Conservation (phyloP, 805 yeast species). For the Suhomyces pyralidae region DNA sequence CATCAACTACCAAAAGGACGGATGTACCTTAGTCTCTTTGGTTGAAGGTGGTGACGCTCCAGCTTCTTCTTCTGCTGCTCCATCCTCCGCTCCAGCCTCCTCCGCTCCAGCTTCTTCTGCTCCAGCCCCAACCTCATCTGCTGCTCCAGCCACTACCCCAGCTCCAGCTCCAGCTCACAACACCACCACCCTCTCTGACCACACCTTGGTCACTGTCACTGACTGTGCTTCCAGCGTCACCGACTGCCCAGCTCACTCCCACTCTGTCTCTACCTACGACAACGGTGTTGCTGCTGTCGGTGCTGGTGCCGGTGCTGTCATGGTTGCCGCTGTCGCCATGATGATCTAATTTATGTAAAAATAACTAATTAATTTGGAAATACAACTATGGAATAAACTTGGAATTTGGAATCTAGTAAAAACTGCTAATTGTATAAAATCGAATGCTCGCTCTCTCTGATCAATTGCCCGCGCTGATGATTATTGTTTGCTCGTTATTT, state of each 20-base stretch:
- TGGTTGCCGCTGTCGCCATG: constrained; percentile 13
- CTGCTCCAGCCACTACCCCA: constrained; percentile 15
- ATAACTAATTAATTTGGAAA: background rate
- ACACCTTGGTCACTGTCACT: constrained; percentile 26
- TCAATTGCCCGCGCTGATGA: background rate
- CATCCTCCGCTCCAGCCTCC: background rate
- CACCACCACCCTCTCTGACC: constrained; percentile 17
- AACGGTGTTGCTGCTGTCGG: constrained; percentile 14
- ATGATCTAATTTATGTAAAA: constrained; percentile 7
- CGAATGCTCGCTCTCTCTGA: background rate
- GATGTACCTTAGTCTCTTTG: constrained; percentile 22
- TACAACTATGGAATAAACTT: background rate
- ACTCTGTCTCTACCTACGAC: constrained; percentile 21
- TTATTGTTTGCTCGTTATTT: background rate
- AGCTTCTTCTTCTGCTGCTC: constrained; percentile 18
- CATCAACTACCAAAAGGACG: constrained; percentile 8
- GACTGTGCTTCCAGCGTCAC: constrained; percentile 24
- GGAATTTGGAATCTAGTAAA: background rate
- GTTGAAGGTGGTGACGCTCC: constrained; percentile 18
- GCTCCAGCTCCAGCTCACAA: constrained; percentile 18
- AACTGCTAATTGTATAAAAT: background rate
- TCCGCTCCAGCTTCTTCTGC: constrained; percentile 1
- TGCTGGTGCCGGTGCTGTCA: constrained; percentile 14
- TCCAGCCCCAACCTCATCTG: constrained; percentile 6
- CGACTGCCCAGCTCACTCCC: constrained; percentile 23